Percentiles rank a stretch among this genome's conserved stretches.
phyloP scores from a whole-genome alignment of 2,329 filamentous ascomycete genomes.

The Phaeosphaeria sp. region DNA sequence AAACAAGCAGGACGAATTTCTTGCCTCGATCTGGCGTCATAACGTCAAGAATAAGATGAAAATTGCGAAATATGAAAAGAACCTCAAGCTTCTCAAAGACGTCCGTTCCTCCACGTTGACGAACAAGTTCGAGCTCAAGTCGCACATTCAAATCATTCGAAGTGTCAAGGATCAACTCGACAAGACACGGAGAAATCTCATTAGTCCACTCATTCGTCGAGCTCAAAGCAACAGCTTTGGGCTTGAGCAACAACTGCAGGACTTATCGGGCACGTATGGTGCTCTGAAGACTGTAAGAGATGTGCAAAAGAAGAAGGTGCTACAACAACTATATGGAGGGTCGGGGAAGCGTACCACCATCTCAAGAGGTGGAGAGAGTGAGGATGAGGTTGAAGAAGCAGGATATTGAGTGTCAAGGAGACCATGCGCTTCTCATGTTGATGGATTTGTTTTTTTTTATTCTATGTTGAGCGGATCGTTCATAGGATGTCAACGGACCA shows the following conservation, averaged over 20 bases:
- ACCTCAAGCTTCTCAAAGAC: conserved; percentile 77
- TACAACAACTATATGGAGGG: conserved; percentile 71
- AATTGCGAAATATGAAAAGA: conserved; percentile 91
- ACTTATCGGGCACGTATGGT: conserved; percentile 78
- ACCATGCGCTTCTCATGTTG: no score
- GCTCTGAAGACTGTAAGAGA: conserved; percentile 79
- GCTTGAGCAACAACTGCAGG: conserved; percentile 84
- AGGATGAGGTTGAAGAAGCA: conserved; percentile 24
- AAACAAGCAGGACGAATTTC: conserved; percentile 77
- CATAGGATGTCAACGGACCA: neutral
- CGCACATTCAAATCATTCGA: conserved; percentile 84
- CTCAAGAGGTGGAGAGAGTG: conserved; percentile 22
- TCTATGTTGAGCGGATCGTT: neutral
- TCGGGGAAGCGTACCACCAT: conserved; percentile 39
- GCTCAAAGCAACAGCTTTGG: conserved; percentile 72
- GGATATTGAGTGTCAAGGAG: neutral
- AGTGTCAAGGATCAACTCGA: conserved; percentile 87
- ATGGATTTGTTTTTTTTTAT: neutral
- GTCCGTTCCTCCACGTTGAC: conserved; percentile 83
- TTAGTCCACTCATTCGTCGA: conserved; percentile 80
- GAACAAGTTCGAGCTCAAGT: conserved; percentile 85
- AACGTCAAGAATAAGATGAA: conserved; percentile 78
- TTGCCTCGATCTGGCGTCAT: conserved; percentile 84
- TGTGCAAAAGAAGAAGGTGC: conserved; percentile 80
- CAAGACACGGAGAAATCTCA: conserved; percentile 79